A percentile compares a stretch with the other conserved stretches of the same genome.
Evolutionary conservation across 805 yeast genomes (phyloP).

Genomic region (Spathaspora passalidarum): DNA sequence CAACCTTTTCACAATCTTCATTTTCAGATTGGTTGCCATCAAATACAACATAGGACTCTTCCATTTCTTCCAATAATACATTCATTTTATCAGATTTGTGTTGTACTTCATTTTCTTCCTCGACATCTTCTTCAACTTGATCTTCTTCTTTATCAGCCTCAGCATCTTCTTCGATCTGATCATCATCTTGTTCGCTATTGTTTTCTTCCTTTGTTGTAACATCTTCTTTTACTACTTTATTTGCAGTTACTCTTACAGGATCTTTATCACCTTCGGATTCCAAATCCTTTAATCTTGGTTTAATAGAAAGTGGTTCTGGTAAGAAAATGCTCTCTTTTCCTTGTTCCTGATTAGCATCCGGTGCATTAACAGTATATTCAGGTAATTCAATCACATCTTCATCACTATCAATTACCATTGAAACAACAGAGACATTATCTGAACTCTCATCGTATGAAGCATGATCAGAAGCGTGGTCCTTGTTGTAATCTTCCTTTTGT

Average conservation of each 20-base stretch:
- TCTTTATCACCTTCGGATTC: too few species aligned
- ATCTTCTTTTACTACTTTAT: too few species aligned
- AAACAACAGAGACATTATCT: neutral
- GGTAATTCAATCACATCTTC: constrained; percentile 2
- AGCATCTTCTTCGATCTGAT: neutral
- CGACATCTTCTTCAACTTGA: neutral
- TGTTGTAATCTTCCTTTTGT: too few species aligned
- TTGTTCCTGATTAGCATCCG: constrained; percentile 4
- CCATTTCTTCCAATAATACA: neutral
- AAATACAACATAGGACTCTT: too few species aligned
- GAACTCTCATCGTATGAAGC: neutral
- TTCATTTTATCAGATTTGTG: neutral
- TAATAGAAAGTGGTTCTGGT: too few species aligned
- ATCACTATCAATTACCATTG: neutral
- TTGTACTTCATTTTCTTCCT: neutral
- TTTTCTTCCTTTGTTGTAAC: too few species aligned
- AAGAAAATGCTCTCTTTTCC: too few species aligned
- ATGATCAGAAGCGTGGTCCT: neutral
- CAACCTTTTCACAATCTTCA: too few species aligned
- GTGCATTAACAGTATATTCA: neutral
- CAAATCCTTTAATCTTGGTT: too few species aligned
- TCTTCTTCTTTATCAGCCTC: neutral
- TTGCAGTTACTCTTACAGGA: too few species aligned
- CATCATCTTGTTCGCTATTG: neutral
- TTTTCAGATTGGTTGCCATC: too few species aligned